Evolutionary conservation across 495 filamentous ascomycete genomes (phyloP).

Genomic region (Glonium stellatum): DNA sequence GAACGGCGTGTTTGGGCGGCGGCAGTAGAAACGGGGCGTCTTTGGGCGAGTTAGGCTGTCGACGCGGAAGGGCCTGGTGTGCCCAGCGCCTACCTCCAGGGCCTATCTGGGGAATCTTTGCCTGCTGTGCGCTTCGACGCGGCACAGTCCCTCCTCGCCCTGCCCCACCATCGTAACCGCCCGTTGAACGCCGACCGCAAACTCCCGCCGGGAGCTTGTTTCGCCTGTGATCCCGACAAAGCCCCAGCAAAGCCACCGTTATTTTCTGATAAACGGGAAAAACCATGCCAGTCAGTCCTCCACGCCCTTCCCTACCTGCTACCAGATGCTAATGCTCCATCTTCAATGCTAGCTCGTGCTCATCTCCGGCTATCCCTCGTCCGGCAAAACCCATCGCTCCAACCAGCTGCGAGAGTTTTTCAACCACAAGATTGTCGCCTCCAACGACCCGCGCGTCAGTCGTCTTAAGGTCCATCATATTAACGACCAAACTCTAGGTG

Average conservation of each 20-base stretch:
- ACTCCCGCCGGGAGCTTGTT: too few species aligned
- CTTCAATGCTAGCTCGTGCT: conserved; percentile 66
- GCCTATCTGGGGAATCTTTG: too few species aligned
- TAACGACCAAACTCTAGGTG: conserved; percentile 57
- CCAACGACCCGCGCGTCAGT: conserved; percentile 44
- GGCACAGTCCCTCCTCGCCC: too few species aligned
- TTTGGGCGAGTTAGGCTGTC: too few species aligned
- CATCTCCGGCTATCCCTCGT: conserved; percentile 84
- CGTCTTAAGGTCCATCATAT: conserved; percentile 60
- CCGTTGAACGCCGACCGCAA: too few species aligned
- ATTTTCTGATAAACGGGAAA: neutral
- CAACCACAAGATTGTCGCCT: conserved; percentile 44
- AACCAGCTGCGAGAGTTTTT: conserved; percentile 67
- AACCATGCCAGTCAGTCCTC: conserved; percentile 2
- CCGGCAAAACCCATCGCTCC: conserved; percentile 85
- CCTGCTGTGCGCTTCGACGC: too few species aligned
- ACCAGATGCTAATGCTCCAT: neutral
- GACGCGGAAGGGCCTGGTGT: too few species aligned
- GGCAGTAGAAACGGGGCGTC: too few species aligned
- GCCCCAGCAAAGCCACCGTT: neutral
- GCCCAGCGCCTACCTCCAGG: too few species aligned
- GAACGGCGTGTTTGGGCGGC: too few species aligned
- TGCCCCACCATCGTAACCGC: too few species aligned
- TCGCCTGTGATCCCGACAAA: neutral
- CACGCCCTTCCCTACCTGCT: neutral